Percentiles rank a stretch among this genome's conserved stretches.
Evolutionary conservation across 352 stramenopile genomes (phyloP).

Genomic region (Phytopythium boreale): DNA sequence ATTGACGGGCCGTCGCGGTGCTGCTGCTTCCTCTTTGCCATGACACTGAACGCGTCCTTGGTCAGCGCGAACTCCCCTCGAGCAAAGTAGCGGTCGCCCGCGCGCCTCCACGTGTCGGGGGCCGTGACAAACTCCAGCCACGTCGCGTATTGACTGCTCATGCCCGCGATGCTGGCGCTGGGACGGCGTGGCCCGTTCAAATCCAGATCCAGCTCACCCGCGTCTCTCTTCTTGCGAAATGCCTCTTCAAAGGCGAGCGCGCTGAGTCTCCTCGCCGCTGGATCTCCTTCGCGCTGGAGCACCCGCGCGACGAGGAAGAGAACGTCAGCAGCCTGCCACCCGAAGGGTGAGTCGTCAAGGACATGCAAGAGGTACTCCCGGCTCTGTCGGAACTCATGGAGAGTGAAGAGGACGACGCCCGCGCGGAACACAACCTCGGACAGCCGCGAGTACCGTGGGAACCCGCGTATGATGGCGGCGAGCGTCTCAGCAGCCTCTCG

Average conservation of each 20-base stretch:
- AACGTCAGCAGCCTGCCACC: constrained; percentile 48
- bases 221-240: constrained; percentile 34
- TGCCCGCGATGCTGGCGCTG: constrained; percentile 7
- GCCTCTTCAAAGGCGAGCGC: constrained; percentile 67
- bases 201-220: constrained; percentile 4
- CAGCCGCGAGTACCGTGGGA: constrained; percentile 49
- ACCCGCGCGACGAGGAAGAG: constrained; percentile 59
- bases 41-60: constrained; percentile 56
- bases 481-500: constrained; percentile 52
- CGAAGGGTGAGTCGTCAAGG: constrained; percentile 45
- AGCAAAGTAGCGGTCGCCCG: constrained; percentile 48
- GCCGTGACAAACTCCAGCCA: constrained; percentile 62
- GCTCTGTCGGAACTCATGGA: constrained; percentile 61
- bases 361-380: constrained; percentile 68
- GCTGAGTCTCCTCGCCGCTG: constrained; percentile 32
- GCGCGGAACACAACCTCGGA: constrained; percentile 63
- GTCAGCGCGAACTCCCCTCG: constrained; percentile 52
- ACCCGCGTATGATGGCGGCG: constrained; percentile 50
- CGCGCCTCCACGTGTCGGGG: constrained; percentile 42
- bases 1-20: constrained; percentile 16
- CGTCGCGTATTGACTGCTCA: constrained; percentile 30
- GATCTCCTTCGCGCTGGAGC: constrained; percentile 53
- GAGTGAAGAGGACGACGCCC: constrained; percentile 52
- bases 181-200: not conserved
- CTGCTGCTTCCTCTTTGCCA: constrained; percentile 48